phyloP scores from a whole-genome alignment of 1,139 yeast species.

The Saccharomyces pastorianus region DNA sequence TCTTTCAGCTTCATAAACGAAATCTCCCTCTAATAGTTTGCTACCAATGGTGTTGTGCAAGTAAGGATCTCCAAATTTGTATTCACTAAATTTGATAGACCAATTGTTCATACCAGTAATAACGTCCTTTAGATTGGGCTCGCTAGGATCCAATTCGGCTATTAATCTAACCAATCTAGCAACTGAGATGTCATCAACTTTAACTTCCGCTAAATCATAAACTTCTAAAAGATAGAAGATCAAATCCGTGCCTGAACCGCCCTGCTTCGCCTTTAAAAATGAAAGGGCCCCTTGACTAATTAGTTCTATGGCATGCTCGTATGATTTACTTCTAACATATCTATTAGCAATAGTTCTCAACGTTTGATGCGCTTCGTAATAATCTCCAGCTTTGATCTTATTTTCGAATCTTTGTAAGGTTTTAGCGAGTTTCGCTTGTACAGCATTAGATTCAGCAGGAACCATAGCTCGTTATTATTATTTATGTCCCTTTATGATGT shows the following conservation, averaged over 20 bases:
- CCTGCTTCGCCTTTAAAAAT: constrained; percentile 60
- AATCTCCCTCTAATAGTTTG: constrained; percentile 41
- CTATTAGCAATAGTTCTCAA: constrained; percentile 81
- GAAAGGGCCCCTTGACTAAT: constrained; percentile 63
- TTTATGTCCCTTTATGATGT: too few species aligned
- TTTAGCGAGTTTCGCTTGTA: constrained; percentile 42
- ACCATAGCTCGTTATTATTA: not conserved
- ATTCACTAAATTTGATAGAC: constrained; percentile 45
- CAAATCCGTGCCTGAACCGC: constrained; percentile 75
- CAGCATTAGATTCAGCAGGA: not conserved
- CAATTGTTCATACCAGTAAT: constrained; percentile 59
- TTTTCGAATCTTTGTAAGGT: constrained; percentile 59
- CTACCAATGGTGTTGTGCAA: constrained; percentile 69
- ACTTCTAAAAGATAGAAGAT: constrained; percentile 66
- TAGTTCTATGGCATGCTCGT: constrained; percentile 62
- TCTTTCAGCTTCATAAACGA: constrained; percentile 44
- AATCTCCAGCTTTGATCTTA: constrained; percentile 66
- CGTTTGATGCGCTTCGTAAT: constrained; percentile 93
- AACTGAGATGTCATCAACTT: constrained; percentile 39
- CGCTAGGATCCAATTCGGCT: constrained; percentile 37
- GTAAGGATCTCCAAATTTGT: constrained; percentile 64
- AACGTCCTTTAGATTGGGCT: constrained; percentile 59
- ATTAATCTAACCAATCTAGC: constrained; percentile 31
- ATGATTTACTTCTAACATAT: constrained; percentile 62
- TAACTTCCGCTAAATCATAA: constrained; percentile 43